Percentiles rank a stretch among this genome's conserved stretches.
These are phyloP conservation scores for Botrytis squamosa DNA, from an alignment of 2,329 filamentous ascomycete species.

Conservation along the genomic window DNA sequence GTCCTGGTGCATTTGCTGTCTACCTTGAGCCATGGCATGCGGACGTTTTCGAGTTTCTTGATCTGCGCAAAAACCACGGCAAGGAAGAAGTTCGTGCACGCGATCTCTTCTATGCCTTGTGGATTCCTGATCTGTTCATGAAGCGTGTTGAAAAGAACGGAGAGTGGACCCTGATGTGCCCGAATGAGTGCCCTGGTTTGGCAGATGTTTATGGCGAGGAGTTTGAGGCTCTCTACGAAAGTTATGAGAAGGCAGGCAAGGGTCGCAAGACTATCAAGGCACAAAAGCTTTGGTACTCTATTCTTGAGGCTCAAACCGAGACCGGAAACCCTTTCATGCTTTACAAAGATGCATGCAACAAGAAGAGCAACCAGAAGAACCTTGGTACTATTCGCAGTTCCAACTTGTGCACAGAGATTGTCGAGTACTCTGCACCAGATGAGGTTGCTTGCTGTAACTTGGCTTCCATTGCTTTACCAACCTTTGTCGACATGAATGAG, in stretches of 20 bases:
- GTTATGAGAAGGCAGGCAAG: conserved; percentile 83
- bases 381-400: conserved; percentile 97
- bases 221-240: conserved; percentile 91
- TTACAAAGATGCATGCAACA: conserved; percentile 98
- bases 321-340: conserved; percentile 99
- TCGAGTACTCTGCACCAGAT: conserved; percentile 95
- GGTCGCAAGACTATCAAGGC: conserved; percentile 91
- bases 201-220: conserved; percentile 97
- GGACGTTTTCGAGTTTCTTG: conserved; percentile 95
- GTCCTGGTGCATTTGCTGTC: conserved; percentile 96
- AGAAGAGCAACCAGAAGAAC: conserved; percentile 99
- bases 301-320: conserved; percentile 97
- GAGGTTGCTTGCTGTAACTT: conserved; percentile 99
- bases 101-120: conserved; percentile 95
- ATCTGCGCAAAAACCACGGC: conserved; percentile 98
- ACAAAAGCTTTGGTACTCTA: conserved; percentile 99
- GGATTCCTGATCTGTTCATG: conserved; percentile 99
- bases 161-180: conserved; percentile 98
- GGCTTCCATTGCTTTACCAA: conserved; percentile 87
- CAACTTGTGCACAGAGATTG: conserved; percentile 97
- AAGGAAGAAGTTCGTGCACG: conserved; percentile 97
- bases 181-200: conserved; percentile 90
- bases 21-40: conserved; percentile 99
- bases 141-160: conserved; percentile 97
- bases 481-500: conserved; percentile 82